phyloP scores from a whole-genome alignment of 352 stramenopile species.

The Aphanomyces euteiches region DNA sequence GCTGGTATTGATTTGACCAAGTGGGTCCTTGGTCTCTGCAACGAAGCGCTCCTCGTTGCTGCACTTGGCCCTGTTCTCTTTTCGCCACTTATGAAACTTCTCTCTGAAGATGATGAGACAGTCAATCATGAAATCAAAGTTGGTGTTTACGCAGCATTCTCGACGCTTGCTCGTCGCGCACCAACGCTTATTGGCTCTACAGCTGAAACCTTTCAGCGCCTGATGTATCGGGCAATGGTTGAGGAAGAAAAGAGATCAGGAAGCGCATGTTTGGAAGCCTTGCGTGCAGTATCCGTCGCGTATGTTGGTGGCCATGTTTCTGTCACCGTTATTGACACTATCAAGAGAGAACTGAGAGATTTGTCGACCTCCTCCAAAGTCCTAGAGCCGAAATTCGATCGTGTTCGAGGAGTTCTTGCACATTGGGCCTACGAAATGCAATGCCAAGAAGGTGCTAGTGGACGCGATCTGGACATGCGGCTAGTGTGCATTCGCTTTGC shows the following conservation, averaged over 20 bases:
- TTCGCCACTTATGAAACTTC: slow-evolving; percentile 54
- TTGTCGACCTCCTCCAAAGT: slow-evolving; percentile 57
- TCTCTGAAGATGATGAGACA: slow-evolving; percentile 60
- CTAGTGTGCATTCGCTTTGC: slow-evolving; percentile 56
- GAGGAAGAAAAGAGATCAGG: slow-evolving; percentile 19
- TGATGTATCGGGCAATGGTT: slow-evolving; percentile 34
- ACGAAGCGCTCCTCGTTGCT: slow-evolving; percentile 41
- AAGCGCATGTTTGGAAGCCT: slow-evolving; percentile 19
- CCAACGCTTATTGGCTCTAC: slow-evolving; percentile 47
- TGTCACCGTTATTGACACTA: slow-evolving; percentile 37
- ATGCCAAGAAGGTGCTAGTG: slow-evolving; percentile 16
- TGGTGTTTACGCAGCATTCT: slow-evolving; percentile 57
- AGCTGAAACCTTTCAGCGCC: slow-evolving; percentile 67
- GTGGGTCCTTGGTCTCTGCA: slow-evolving; percentile 55
- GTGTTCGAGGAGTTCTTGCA: slow-evolving; percentile 56
- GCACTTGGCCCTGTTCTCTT: slow-evolving; percentile 65
- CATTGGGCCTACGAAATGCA: slow-evolving; percentile 51
- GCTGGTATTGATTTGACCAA: slow-evolving; percentile 52
- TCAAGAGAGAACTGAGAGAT: slow-evolving; percentile 50
- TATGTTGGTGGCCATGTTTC: slow-evolving; percentile 28
- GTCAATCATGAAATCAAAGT: slow-evolving; percentile 37
- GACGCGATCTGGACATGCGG: slow-evolving; percentile 46
- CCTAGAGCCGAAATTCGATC: slow-evolving; percentile 50
- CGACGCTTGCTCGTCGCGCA: slow-evolving; percentile 42
- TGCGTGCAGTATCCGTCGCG: slow-evolving; percentile 4